Conservation (phyloP, 2,329 filamentous ascomycete species). For the Metarhizium guizhouense region DNA sequence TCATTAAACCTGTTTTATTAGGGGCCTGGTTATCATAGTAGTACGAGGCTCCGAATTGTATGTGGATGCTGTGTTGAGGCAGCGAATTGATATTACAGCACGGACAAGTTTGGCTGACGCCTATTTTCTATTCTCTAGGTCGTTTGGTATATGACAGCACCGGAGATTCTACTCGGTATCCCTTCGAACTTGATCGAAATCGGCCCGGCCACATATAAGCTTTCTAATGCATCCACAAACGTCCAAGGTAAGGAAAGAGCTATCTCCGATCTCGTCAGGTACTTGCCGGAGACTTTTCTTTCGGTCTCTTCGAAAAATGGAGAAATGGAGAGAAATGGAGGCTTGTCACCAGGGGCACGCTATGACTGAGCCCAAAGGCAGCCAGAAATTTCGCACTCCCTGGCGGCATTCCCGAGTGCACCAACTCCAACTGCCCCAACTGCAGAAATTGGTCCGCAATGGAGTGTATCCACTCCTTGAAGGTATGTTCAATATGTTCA, state of each 20-base stretch:
- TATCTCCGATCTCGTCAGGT: neutral
- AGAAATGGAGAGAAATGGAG: neutral
- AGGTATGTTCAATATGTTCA: conserved; percentile 6
- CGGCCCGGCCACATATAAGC: neutral
- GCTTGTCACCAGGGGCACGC: neutral
- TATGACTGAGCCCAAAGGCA: neutral
- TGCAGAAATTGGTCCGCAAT: neutral
- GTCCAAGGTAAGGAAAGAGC: conserved; percentile 4
- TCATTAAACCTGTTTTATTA: neutral
- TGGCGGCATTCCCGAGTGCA: neutral
- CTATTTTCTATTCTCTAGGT: neutral
- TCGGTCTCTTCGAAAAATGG: too few relatives aligned
- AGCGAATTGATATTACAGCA: neutral
- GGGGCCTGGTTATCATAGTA: neutral
- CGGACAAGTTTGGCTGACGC: neutral
- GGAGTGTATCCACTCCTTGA: conserved; percentile 1
- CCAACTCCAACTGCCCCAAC: neutral
- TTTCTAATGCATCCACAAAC: conserved; percentile 6
- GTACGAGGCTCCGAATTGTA: neutral
- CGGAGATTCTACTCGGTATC: too few relatives aligned
- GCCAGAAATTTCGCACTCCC: neutral
- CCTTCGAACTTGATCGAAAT: neutral
- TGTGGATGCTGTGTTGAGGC: neutral
- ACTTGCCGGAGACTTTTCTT: neutral
- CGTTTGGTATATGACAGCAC: neutral